These are phyloP conservation scores for Mycotypha africana DNA, from an alignment of 371 early-diverging fungal species.

Conservation along the genomic window DNA sequence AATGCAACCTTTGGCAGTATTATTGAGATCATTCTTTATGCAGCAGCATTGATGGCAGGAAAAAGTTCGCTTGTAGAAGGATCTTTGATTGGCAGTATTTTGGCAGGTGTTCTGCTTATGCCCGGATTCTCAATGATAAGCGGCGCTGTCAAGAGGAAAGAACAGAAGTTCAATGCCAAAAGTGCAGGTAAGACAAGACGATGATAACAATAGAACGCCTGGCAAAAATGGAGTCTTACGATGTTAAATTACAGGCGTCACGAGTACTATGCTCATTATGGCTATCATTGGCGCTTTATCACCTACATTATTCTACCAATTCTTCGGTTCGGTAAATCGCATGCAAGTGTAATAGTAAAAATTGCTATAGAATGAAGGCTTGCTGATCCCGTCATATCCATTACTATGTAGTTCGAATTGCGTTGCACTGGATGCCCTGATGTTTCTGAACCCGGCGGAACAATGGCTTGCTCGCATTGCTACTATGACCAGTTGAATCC, in stretches of 20 bases:
- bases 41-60: conserved; percentile 82
- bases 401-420: conserved; percentile 47
- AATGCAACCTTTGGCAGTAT: conserved; percentile 97
- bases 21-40: conserved; percentile 91
- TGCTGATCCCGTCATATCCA: neutral
- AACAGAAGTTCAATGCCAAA: conserved; percentile 92
- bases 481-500: conserved; percentile 63
- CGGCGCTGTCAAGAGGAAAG: conserved; percentile 87
- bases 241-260: conserved; percentile 72
- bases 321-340: conserved; percentile 77
- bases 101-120: conserved; percentile 84
- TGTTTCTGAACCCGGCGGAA: conserved; percentile 7
- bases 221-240: no score
- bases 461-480: conserved; percentile 53
- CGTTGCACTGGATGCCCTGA: conserved; percentile 52
- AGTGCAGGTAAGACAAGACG: conserved; percentile 61
- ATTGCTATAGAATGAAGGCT: no score
- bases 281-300: conserved; percentile 89
- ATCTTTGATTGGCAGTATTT: conserved; percentile 85
- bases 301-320: conserved; percentile 91
- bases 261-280: conserved; percentile 94
- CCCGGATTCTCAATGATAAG: conserved; percentile 94
- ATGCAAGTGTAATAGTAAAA: no score
- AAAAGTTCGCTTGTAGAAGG: conserved; percentile 90
- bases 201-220: no score